Percentiles rank a stretch among this genome's conserved stretches.
phyloP scores from a whole-genome alignment of 306 rosid species.

The Hippophae gyantsensis region DNA sequence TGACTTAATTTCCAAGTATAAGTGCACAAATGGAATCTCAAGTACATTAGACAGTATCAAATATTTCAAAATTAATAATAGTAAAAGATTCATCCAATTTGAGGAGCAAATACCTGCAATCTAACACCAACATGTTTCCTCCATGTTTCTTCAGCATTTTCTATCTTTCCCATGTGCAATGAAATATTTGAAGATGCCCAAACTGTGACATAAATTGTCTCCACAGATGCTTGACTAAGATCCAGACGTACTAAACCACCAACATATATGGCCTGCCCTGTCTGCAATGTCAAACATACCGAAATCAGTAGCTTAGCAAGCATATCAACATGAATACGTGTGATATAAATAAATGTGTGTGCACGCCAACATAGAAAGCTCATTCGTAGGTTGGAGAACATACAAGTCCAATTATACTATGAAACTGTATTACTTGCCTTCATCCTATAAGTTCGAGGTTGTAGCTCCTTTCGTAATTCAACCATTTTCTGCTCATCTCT shows the following conservation, averaged over 20 bases:
- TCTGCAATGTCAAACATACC: constrained; percentile 39
- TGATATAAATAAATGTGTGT: too few relatives aligned
- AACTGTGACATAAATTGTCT: constrained; percentile 70
- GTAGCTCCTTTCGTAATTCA: constrained; percentile 89
- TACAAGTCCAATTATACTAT: constrained; percentile 1
- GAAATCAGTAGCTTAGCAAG: constrained; percentile 2
- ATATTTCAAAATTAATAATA: background rate
- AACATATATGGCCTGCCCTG: constrained; percentile 63
- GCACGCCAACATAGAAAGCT: too few relatives aligned
- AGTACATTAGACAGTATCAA: background rate
- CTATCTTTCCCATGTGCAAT: constrained; percentile 77
- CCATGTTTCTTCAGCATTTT: constrained; percentile 87
- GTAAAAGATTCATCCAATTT: background rate
- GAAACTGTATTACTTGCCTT: constrained; percentile 48
- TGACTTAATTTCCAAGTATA: too few relatives aligned
- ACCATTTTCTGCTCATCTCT: constrained; percentile 87
- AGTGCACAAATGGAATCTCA: too few relatives aligned
- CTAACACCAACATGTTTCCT: constrained; percentile 69
- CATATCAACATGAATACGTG: background rate
- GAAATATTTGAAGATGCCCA: constrained; percentile 87
- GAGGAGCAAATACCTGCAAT: constrained; percentile 52
- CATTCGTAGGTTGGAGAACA: too few relatives aligned
- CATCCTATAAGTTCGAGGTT: constrained; percentile 66
- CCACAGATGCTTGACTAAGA: constrained; percentile 59
- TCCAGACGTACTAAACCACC: constrained; percentile 82